These are phyloP conservation scores for Xylariaceae sp. DNA, from an alignment of 2,329 filamentous ascomycete species.

Conservation along the genomic window DNA sequence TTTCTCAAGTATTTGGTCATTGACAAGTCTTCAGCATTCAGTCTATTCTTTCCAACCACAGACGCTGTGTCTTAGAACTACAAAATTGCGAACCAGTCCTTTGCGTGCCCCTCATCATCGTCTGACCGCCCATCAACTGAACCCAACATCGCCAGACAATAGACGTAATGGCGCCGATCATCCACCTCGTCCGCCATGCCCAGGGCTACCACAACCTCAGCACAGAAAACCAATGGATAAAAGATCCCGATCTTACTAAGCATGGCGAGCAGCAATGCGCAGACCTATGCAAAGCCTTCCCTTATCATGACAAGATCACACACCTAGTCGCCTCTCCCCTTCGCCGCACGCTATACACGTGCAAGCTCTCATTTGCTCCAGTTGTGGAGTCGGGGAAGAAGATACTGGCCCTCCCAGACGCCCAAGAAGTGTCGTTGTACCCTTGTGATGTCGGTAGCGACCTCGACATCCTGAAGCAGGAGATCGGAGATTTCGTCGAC, in stretches of 20 bases:
- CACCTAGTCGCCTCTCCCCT: conserved; percentile 77
- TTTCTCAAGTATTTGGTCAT: too few relatives aligned
- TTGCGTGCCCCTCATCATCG: too few relatives aligned
- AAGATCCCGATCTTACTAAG: conserved; percentile 75
- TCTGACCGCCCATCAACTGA: too few relatives aligned
- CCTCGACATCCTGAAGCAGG: conserved; percentile 50
- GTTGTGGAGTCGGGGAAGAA: conserved; percentile 44
- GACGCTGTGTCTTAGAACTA: too few relatives aligned
- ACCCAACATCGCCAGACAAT: too few relatives aligned
- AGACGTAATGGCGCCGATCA: conserved; percentile 46
- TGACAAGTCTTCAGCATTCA: too few relatives aligned
- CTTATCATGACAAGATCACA: conserved; percentile 62
- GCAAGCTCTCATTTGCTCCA: conserved; percentile 65
- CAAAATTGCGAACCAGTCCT: too few relatives aligned
- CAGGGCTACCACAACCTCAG: conserved; percentile 80
- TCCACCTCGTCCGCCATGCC: conserved; percentile 71
- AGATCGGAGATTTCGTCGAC: conserved; percentile 65
- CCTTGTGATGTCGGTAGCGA: conserved; percentile 75
- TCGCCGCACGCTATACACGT: conserved; percentile 77
- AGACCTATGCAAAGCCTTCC: conserved; percentile 60
- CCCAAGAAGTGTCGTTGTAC: conserved; percentile 74
- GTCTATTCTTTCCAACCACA: too few relatives aligned
- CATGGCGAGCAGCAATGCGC: conserved; percentile 75
- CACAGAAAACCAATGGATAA: conserved; percentile 65
- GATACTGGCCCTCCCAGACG: conserved; percentile 67